These are phyloP conservation scores for sorghum (Sorghum bicolor) DNA, from an alignment of 176 grass and related monocot genomes.

Conservation along the genomic window Sorghum_bicolor_NCBIv3 NC_012873.2:64479001-64479500, in stretches of 20 bases:
- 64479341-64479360: conserved; percentile 17
- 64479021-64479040: neutral
- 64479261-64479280: conserved; percentile 2
- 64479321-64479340: conserved; percentile 16
- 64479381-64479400: conserved; percentile 4
- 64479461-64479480: conserved; percentile 7
- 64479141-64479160: conserved; percentile 16
- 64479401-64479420: neutral
- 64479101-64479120: neutral
- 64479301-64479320: neutral
- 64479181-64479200: conserved; percentile 21
- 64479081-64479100: neutral
- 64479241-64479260: conserved; percentile 14
- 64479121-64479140: conserved; percentile 1
- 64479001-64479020: neutral
- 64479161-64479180: conserved; percentile 15
- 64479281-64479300: conserved; percentile 8
- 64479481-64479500: conserved; percentile 21
- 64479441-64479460: neutral
- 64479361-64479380: conserved; percentile 21
- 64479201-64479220: neutral
- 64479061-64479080: neutral
- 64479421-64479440: neutral
- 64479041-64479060: neutral
- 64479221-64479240: conserved; percentile 12